Base-by-base conservation (phyloP, 2,329 filamentous ascomycete species). In the Keithomyces neogunnii region DNA sequence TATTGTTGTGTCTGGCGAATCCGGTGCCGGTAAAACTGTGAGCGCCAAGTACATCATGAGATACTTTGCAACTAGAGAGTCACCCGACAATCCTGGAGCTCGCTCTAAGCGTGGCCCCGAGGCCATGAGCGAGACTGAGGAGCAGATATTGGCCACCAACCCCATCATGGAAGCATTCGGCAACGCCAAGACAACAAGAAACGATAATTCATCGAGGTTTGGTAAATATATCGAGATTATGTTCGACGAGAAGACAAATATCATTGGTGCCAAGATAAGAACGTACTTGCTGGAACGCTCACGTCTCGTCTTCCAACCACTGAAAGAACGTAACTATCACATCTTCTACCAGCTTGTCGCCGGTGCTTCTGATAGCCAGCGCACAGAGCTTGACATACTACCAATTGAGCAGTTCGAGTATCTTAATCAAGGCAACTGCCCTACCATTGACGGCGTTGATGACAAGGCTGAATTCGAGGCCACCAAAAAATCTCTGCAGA, bases 31-130 rank as follows among this genome's bases (percentile, higher is more conserved):
- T 65, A 99, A 99, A 76, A 99, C 93, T 4, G 93, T 99, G 68
- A 97, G 92, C 71, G 93, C 93, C 62, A 99, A 99, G 75, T 97
- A 99, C 73, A 97, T 99, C 68, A 99, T 99, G 93, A 84, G 93
- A 63, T 99, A 99, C 75, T 99, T 99, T 71, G 93, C 93, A 56
- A 99, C 93, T 43, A 85, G 93, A 80, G 93, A 96, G 71, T 86
- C 91, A 6, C 90, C 93, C 51, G 89, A 95, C 62, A 88, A 91
- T 66, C 86, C 89, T 13, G 85, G 86, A 47, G 85, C 83, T 57
- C 84, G 88, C 62, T 78, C 78, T 50, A 93, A 89, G 70, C 80
- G 80, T 64, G 88, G 89, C 55, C 75, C 83, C 61, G 86, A 88
- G 53, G 67, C 85, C 57, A 97, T 97, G 85, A 97, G 91, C 68